Evolutionary conservation across 164 flowering plant species (phyloP), one percentile per base, ranked within the genome.

Genomic region (Umbilicus rupestris): DNA sequence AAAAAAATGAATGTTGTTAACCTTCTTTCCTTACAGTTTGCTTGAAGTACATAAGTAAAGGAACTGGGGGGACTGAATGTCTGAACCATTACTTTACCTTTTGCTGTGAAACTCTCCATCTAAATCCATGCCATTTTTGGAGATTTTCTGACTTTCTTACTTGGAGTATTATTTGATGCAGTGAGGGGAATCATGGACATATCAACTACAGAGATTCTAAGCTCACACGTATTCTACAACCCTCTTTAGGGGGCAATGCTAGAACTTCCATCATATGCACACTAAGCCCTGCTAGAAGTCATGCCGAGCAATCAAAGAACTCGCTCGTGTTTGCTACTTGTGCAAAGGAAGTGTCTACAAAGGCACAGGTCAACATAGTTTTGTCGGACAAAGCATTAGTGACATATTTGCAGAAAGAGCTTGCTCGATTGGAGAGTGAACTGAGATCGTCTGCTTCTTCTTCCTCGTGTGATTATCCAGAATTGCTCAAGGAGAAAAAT

Each of bases 321-420:
- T 81, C 89, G 17, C 89, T 85, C 60, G 57, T 85, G 70, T 85
- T 85, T 80, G 89, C 84, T 49, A 78, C 76, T 58, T 85, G 87
- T 71, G 87, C 89, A 28, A 83, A 83, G 74, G 87, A 83, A 71
- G 85, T 85, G 49, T 76, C 77, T 33, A 83, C 86, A 44, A 83
- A 55, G 22, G 33, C 60, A 26, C 60, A 55, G 60, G 60, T 85
- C 66, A 84, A 84, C 76, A 82, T 82, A 4, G 85, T 84, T 67
- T 78, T 87, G 92, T 87, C 92, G 30, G 92, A 87, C 59, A 87
- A 83, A 78, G 89, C 87, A 24, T 72, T 87, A 75, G 87, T 87
- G 17, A 87, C 82, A 78, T 88, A 87, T 72, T 76, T 86, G 73
- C 90, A 86, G 59, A 82, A 77, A 70, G 90, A 84, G 71, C 41